Evolutionary conservation across 306 rosid species (phyloP).

Genomic region (Rosa multiflora): DNA sequence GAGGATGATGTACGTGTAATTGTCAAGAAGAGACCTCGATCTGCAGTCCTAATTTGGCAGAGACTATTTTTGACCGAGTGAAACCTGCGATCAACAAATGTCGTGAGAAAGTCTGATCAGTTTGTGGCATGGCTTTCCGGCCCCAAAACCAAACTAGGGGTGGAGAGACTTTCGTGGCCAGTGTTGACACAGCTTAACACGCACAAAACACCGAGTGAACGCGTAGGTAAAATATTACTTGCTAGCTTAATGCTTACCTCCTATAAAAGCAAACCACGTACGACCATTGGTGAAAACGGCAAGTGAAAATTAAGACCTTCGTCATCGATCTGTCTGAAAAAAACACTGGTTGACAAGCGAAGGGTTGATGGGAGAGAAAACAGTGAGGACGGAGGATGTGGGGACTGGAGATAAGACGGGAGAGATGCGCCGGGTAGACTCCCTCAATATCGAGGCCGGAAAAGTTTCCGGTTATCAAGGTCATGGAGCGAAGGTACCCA

Average conservation of each 20-base stretch:
- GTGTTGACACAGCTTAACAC: not conserved
- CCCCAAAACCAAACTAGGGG: not conserved
- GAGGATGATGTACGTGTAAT: not conserved
- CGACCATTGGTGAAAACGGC: not conserved
- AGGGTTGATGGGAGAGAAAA: constrained; percentile 2
- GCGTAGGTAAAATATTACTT: not conserved
- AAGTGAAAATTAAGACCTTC: not conserved
- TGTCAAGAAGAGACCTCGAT: not conserved
- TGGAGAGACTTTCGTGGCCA: not conserved
- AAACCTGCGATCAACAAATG: constrained; percentile 2
- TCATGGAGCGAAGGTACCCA: constrained; percentile 32
- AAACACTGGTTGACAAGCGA: not conserved
- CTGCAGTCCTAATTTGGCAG: not conserved
- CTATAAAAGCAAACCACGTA: not conserved
- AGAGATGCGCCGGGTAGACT: constrained; percentile 64
- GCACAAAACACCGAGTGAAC: not conserved
- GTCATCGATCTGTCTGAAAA: not conserved
- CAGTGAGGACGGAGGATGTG: constrained; percentile 2
- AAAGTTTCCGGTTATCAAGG: constrained; percentile 35
- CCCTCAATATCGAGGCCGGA: constrained; percentile 79
- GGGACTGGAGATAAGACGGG: constrained; percentile 27
- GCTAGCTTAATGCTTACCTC: not conserved
- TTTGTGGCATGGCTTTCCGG: not conserved
- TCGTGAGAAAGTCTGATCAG: not conserved
- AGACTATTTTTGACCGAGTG: not conserved